These are phyloP conservation scores for Gleditsia sinensis DNA, from an alignment of 306 rosid species.

Conservation along the genomic window DNA sequence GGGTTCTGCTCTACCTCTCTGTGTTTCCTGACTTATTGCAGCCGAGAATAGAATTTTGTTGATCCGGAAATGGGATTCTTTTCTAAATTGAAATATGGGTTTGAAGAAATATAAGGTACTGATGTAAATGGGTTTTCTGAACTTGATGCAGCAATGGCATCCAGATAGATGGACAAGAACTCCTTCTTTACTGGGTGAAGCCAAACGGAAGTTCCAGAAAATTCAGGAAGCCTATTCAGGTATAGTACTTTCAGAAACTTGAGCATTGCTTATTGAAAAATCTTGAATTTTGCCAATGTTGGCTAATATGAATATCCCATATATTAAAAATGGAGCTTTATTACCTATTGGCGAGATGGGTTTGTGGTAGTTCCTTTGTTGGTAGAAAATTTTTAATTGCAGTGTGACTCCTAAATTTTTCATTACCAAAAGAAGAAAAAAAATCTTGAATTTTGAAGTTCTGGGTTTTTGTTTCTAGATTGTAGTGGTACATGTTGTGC, in stretches of 20 bases:
- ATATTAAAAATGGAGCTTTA: too few species aligned
- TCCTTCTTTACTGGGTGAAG: conserved; percentile 59
- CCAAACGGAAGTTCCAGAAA: conserved; percentile 70
- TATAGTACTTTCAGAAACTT: neutral
- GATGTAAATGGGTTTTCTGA: neutral
- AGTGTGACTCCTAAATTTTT: too few species aligned
- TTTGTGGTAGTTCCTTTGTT: too few species aligned
- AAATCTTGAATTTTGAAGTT: neutral
- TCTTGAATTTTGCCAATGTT: neutral
- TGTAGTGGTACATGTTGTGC: neutral
- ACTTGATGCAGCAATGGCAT: conserved; percentile 72
- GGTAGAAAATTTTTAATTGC: too few species aligned
- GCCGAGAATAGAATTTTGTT: neutral
- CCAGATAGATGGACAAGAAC: conserved; percentile 75
- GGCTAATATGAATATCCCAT: too few species aligned
- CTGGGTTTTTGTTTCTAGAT: neutral
- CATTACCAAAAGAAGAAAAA: too few species aligned
- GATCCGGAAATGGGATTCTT: neutral
- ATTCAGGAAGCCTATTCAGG: conserved; percentile 93
- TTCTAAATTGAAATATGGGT: neutral
- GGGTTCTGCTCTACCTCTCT: neutral
- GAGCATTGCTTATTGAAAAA: neutral
- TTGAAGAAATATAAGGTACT: neutral
- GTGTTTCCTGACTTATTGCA: neutral
- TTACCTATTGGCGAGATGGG: too few species aligned